These are phyloP conservation scores for Apiotrichum sp. DNA, from an alignment of 1,284 basidiomycete genomes.

Conservation along the genomic window DNA sequence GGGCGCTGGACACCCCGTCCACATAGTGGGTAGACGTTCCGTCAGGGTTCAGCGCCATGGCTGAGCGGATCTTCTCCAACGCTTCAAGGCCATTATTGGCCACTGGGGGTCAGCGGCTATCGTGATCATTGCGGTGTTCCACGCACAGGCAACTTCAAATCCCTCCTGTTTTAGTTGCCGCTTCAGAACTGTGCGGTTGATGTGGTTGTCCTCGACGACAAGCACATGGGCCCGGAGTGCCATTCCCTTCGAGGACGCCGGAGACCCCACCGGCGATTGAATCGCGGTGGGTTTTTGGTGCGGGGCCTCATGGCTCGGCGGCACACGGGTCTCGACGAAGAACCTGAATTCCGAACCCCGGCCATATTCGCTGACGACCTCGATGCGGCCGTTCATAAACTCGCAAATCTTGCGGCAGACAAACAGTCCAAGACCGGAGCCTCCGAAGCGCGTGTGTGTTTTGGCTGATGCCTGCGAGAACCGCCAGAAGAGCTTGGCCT, in stretches of 20 bases:
- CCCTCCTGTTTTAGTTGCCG: slow-evolving; percentile 17
- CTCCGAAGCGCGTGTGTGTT: slow-evolving; percentile 28
- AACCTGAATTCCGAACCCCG: slow-evolving; percentile 45
- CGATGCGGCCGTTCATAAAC: slow-evolving; percentile 26
- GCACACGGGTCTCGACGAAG: slow-evolving; percentile 19
- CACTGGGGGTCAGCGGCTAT: no score
- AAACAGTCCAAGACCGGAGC: slow-evolving; percentile 29
- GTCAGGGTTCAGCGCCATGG: slow-evolving; percentile 10
- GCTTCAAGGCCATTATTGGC: slow-evolving; percentile 44
- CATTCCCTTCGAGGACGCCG: neutral
- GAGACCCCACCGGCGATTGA: no score
- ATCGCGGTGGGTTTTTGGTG: no score
- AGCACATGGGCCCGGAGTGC: slow-evolving; percentile 18
- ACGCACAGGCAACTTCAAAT: slow-evolving; percentile 5
- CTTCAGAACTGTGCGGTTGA: slow-evolving; percentile 34
- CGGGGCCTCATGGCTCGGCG: neutral
- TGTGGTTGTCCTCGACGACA: slow-evolving; percentile 36
- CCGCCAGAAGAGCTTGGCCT: slow-evolving; percentile 23
- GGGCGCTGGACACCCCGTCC: neutral
- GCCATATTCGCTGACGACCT: slow-evolving; percentile 18
- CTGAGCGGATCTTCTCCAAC: slow-evolving; percentile 40
- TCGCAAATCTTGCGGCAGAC: slow-evolving; percentile 27
- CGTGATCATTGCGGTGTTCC: neutral
- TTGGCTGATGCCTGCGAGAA: slow-evolving; percentile 27
- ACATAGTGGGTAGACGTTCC: neutral